A percentile compares a stretch with the other conserved stretches of the same genome.
phyloP scores from a whole-genome alignment of 2,329 filamentous ascomycete species.

The Chaetothyriales sp. region DNA sequence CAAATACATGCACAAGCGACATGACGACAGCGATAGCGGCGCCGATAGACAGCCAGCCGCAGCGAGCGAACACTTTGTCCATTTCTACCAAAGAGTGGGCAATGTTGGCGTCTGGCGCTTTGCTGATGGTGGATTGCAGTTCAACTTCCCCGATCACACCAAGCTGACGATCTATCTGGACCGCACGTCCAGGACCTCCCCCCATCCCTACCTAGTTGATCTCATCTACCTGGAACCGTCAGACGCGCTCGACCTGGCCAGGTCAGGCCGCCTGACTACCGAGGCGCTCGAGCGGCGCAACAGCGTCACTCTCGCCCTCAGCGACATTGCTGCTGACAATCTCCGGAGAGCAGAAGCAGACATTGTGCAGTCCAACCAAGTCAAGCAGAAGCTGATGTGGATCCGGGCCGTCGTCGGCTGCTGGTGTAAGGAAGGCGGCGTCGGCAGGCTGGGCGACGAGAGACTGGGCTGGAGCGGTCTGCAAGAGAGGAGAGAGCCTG shows the following conservation, averaged over 20 bases:
- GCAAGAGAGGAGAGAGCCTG: constrained; percentile 29
- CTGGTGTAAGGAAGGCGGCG: constrained; percentile 20
- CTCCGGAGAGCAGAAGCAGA: constrained; percentile 24
- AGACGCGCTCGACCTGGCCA: constrained; percentile 29
- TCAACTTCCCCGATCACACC: constrained; percentile 39
- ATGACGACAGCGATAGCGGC: constrained; percentile 22
- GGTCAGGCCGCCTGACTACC: constrained; percentile 26
- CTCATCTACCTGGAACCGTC: constrained; percentile 35
- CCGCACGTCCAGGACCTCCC: constrained; percentile 6
- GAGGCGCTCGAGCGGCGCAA: constrained; percentile 23
- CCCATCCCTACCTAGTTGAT: constrained; percentile 23
- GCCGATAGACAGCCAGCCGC: constrained; percentile 13
- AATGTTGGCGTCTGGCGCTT: constrained; percentile 41
- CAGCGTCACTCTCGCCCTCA: constrained; percentile 15
- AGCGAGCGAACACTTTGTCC: constrained; percentile 28
- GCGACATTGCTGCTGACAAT: constrained; percentile 15
- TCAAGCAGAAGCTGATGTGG: constrained; percentile 32
- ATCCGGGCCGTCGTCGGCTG: constrained; percentile 25
- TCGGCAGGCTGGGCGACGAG: constrained; percentile 19
- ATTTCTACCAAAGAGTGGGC: constrained; percentile 36
- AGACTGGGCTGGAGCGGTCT: constrained; percentile 19
- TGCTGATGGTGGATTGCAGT: constrained; percentile 35
- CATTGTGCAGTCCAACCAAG: constrained; percentile 30
- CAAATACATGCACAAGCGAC: constrained; percentile 37
- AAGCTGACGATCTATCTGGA: constrained; percentile 32